These are phyloP conservation scores for Apiosordaria backusii DNA, from an alignment of 495 filamentous ascomycete species.

Conservation along the genomic window DNA sequence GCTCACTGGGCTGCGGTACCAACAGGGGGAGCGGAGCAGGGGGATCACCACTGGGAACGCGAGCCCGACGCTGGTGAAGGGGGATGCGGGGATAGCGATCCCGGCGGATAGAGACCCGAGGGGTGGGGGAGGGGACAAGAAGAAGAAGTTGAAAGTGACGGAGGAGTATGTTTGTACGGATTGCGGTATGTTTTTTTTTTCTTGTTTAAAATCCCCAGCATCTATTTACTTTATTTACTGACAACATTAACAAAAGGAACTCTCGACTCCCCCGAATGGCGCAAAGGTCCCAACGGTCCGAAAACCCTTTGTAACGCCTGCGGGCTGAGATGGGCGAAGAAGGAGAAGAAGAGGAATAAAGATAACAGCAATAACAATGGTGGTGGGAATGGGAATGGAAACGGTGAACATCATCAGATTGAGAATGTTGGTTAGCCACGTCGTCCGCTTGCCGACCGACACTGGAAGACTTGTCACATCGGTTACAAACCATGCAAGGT, in stretches of 20 bases:
- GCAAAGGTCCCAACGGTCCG: slow-evolving; percentile 88
- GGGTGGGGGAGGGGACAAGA: slow-evolving; percentile 73
- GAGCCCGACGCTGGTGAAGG: slow-evolving; percentile 75
- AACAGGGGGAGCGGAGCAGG: slow-evolving; percentile 81
- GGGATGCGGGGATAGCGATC: slow-evolving; percentile 81
- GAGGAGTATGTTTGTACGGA: slow-evolving; percentile 97
- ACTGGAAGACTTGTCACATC: not conserved
- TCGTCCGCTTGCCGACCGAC: not conserved
- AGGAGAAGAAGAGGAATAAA: slow-evolving; percentile 59
- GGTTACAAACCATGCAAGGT: too few species aligned
- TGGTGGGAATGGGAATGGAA: slow-evolving; percentile 7
- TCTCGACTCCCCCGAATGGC: slow-evolving; percentile 92
- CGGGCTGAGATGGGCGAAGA: slow-evolving; percentile 81
- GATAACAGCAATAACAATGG: slow-evolving; percentile 8
- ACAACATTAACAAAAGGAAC: slow-evolving; percentile 46
- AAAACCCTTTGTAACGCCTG: slow-evolving; percentile 98
- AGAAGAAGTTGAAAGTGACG: slow-evolving; percentile 82
- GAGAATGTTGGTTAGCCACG: not conserved
- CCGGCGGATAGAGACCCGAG: slow-evolving; percentile 66
- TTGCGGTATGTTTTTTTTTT: slow-evolving; percentile 57
- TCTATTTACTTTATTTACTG: not conserved
- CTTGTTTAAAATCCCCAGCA: not conserved
- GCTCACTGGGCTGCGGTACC: slow-evolving; percentile 83
- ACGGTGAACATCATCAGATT: not conserved
- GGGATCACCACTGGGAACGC: slow-evolving; percentile 84